Base-by-base conservation (phyloP, 129 eudicot genomes). In the Cynara cardunculus region DNA sequence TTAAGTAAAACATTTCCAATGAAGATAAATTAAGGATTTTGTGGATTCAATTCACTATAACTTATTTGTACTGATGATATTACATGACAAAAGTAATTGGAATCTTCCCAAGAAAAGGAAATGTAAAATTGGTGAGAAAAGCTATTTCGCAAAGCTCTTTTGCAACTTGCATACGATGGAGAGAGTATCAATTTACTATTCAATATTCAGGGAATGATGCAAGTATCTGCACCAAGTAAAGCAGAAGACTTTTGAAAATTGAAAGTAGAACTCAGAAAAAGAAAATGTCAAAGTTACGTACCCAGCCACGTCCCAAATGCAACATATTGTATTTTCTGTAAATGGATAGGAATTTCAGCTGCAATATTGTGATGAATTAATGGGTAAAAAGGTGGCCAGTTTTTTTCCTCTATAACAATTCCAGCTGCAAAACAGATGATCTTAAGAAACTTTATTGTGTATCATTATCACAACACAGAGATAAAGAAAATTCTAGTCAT, bases 301-400 rank as follows among this genome's bases (percentile, higher is more conserved):
- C 99, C 99, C 78, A 96, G 73, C 83, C 84, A 89, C 10, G 99
- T 78, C 6, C 93, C 91, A 81, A 96, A 92, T 22, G 97, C 99
- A 76, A 90, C 98, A 87, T 96, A 96, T 80, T 90, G 99, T 87
- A 91, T 71, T 83, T 78, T 89, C 82, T 96, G 99, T 72, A 96
- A 86, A 88, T 96, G 99, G 79, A 92, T 77, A 79, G 99, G 99
- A 67, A 96, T 96, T 83, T 96, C 99, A 76, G 84, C 85, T 81
- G 88, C 86, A 73, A 96, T 96, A 75, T 96, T 91, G 81, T 96
- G 95, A 83, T 96, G 99, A 82, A 96, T 96, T 22, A 96, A 72
- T 25, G 99, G 99, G 71, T 92, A 87, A 76, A 92, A 88, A 22
- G 99, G 98, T n/a, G 99, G 99, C 97, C 97, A 96, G 41, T 96